Evolutionary conservation across 495 filamentous ascomycete species (phyloP), one percentile per base, ranked within the genome.

Genomic region (Tricharina praecox): DNA sequence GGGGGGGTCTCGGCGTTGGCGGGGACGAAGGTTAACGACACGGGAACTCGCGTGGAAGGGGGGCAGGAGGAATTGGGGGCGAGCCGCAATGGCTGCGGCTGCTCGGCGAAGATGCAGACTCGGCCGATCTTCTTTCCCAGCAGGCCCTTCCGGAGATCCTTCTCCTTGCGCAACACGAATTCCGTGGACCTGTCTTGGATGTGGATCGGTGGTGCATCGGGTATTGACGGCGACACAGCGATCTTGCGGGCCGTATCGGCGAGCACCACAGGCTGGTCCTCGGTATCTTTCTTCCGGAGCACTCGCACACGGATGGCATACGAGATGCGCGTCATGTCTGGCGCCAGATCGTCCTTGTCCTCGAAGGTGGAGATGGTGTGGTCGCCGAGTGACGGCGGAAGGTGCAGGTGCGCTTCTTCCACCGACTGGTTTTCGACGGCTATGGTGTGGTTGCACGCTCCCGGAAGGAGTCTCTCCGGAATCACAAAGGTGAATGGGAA

Each of bases 401-500:
- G 70, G 42, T 76, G 69, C 2, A 85, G 67, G 65, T 97, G 90
- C 1, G 78, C 75, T 23, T 74, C 70, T 47, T 74, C 70, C 33
- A 93, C 66, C 23, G 78, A 70, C 5, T 69, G 61, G 45, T 75
- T 74, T 1, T 59, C 59, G 23, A 66, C 68, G n/a, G n/a, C n/a
- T n/a, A n/a, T n/a, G 4, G 43, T n/a, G 59, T 84, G 80, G 30
- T 63, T 65, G 63, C 81, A 86, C 3, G 71, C 59, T 48, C 72
- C 68, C 3, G 73, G 73, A 5, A 78, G 66, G 33, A 95, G 69
- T 9, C 76, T 75, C 23, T 74, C 70, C 0, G 92, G 90, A 10
- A 96, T 74, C 30, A 84, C 79, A 56, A 97, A 97, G 50, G 75
- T 77, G 65, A 95, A 97, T 1, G 85, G 82, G 45, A 93, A 77